Percentiles rank a stretch among this genome's conserved stretches.
Conservation (phyloP, 2,329 filamentous ascomycete species). For the Botrytis tulipae region DNA sequence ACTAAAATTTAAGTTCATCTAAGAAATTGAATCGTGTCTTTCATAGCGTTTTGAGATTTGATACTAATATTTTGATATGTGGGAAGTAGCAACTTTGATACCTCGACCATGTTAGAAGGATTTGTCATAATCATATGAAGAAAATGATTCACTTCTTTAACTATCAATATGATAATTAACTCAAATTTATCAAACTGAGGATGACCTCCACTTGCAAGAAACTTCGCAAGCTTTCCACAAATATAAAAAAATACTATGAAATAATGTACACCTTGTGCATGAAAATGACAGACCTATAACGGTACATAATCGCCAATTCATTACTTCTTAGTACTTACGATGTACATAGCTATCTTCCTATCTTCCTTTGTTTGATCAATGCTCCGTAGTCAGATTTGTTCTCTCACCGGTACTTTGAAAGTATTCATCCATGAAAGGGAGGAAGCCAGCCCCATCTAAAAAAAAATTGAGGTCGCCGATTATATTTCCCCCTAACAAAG, state of each 20-base stretch:
- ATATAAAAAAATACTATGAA: not conserved
- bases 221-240: slow-evolving; percentile 12
- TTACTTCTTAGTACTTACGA: slow-evolving; percentile 6
- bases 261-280: slow-evolving; percentile 10
- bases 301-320: not conserved
- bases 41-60: slow-evolving; percentile 7
- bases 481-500: slow-evolving; percentile 14
- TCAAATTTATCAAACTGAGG: not conserved
- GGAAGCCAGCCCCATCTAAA: slow-evolving; percentile 10
- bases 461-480: slow-evolving; percentile 20
- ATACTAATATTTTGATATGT: slow-evolving; percentile 5
- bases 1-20: slow-evolving; percentile 7
- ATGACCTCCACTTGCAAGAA: slow-evolving; percentile 6
- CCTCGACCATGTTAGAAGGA: slow-evolving; percentile 9
- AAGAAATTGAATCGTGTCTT: not conserved
- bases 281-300: not conserved
- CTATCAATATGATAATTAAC: not conserved
- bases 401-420: slow-evolving; percentile 2
- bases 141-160: not conserved
- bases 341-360: not conserved
- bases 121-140: slow-evolving; percentile 2
- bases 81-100: slow-evolving; percentile 12
- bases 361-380: slow-evolving; percentile 7
- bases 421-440: slow-evolving; percentile 1
- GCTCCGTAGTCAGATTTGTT: not conserved